phyloP scores from a whole-genome alignment of 2,329 filamentous ascomycete genomes.

The Colletotrichum orchidophilum region DNA sequence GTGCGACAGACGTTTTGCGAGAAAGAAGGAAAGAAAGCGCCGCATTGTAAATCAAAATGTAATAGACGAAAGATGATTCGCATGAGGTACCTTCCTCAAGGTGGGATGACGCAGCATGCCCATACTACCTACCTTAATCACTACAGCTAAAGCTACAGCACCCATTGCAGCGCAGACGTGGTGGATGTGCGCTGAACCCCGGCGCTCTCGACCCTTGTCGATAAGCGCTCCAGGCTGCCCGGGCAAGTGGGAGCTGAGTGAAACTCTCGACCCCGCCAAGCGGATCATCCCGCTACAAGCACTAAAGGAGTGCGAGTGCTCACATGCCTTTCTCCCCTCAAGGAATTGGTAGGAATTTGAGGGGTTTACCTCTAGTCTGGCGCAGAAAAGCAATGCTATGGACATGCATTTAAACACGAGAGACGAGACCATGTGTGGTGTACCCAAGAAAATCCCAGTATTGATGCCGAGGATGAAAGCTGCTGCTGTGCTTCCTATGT shows the following conservation, averaged over 20 bases:
- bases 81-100: neutral
- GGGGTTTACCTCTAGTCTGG: neutral
- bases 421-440: too few species aligned
- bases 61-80: neutral
- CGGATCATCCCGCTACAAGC: conserved; percentile 17
- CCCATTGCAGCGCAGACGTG: neutral
- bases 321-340: too few species aligned
- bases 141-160: neutral
- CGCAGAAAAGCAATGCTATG: too few species aligned
- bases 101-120: conserved; percentile 13
- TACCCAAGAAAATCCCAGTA: conserved; percentile 6
- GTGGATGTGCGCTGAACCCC: neutral
- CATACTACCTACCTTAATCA: neutral
- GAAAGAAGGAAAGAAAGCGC: neutral
- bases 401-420: neutral
- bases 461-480: conserved; percentile 18
- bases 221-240: neutral
- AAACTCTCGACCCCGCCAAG: conserved; percentile 18
- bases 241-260: neutral
- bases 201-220: conserved; percentile 5
- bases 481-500: conserved; percentile 1
- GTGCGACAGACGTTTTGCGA: neutral
- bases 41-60: neutral
- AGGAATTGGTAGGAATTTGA: too few species aligned
- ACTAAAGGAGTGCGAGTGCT: neutral